Evolutionary conservation across 1,139 yeast species (phyloP), one percentile per base, ranked within the genome.

Genomic region (Pichia sp.): DNA sequence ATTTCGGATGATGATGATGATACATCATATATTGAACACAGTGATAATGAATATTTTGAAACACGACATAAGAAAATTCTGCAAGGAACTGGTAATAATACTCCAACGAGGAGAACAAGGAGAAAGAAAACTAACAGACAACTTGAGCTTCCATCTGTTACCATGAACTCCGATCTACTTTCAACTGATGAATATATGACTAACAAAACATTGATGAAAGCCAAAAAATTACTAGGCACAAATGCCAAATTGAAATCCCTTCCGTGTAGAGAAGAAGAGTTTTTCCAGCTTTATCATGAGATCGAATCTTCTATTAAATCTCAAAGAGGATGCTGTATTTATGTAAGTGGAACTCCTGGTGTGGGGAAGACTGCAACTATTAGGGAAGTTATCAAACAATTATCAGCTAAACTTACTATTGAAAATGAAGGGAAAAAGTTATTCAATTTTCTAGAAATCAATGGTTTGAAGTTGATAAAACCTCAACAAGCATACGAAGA

Each of bases 281-380:
- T 83, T 58, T 74, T 80, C n/a, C 73, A 80, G 43, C 66, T 91
- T 8, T 84, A 79, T 57, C 61, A 76, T 40, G 77, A 79, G 37
- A 60, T 91, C n/a, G 91, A 86, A 53, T 71, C 78, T 39, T 86
- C 96, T 1, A 76, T 91, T 26, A 71, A 72, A 41, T 73, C 81
- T 15, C 75, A 75, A 35, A 73, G 82, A 1, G 97, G 98, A 0
- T 75, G 91, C 17, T 85, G 96, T 53, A 64, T 91, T 6, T 91
- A 89, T 55, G 79, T 91, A 6, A 85, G 96, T 61, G 99, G 99
- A 2, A 88, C 96, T 0, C 98, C 99, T 0, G 99, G 99, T 10
- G 89, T 94, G 4, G 99, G 99, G 12, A 91, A 91, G 59, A 91
- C 99, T 0, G 94, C 95, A 6, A 91, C 97, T 0, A 80, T 91